phyloP scores from a whole-genome alignment of 2,329 filamentous ascomycete species.

The Colletotrichum camelliae region DNA sequence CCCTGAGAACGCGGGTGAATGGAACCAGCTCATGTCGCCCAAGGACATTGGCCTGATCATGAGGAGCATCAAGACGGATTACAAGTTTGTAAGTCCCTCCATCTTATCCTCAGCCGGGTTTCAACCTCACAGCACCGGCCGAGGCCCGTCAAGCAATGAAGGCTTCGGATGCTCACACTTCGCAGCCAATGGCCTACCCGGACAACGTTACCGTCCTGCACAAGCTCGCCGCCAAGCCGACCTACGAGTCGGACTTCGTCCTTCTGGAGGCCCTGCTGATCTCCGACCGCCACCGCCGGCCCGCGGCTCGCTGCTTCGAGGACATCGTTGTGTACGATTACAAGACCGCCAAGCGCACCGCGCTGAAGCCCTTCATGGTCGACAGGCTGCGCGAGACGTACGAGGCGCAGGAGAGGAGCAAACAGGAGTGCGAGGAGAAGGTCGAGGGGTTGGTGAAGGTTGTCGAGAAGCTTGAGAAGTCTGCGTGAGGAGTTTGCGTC shows the following conservation, averaged over 20 bases:
- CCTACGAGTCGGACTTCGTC: conserved; percentile 51
- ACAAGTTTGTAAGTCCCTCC: conserved; percentile 75
- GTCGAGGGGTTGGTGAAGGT: conserved; percentile 17
- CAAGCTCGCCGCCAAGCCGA: conserved; percentile 66
- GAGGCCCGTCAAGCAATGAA: rapidly evolving
- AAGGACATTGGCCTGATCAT: conserved; percentile 76
- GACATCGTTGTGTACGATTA: conserved; percentile 81
- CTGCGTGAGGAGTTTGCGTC: neutral
- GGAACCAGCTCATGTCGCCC: conserved; percentile 73
- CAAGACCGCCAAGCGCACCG: conserved; percentile 37
- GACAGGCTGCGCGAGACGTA: conserved; percentile 40
- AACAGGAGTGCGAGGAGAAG: conserved; percentile 19
- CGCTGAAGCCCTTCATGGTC: conserved; percentile 46
- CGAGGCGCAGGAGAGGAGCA: conserved; percentile 34
- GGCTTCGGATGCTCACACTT: neutral
- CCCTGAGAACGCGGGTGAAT: conserved; percentile 64
- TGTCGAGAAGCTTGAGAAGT: conserved; percentile 14
- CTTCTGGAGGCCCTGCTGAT: conserved; percentile 68
- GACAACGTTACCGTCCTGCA: conserved; percentile 86
- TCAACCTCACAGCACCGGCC: neutral
- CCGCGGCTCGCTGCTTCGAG: conserved; percentile 77
- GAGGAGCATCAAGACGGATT: conserved; percentile 80
- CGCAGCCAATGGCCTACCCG: conserved; percentile 80
- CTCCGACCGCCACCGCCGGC: conserved; percentile 75
- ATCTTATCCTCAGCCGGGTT: no score